A percentile compares a stretch with the other conserved stretches of the same genome.
Evolutionary conservation across 2,329 filamentous ascomycete genomes (phyloP).

Genomic region (Sporothrix brunneoviolacea): DNA sequence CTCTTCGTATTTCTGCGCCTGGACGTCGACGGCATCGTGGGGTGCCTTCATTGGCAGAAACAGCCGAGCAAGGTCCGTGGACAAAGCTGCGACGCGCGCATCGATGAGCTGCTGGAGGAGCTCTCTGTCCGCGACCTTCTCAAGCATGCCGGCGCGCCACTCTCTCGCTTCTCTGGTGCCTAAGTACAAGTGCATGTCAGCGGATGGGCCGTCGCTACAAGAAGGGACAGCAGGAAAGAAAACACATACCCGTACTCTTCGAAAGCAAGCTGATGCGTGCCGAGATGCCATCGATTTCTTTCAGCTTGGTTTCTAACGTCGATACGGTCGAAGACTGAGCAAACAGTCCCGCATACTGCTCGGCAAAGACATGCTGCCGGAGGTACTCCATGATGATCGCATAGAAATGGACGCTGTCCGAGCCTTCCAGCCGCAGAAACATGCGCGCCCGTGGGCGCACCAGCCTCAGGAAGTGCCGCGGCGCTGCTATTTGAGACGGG

Average conservation of each 20-base stretch:
- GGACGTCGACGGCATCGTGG: no score
- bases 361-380: neutral
- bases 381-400: constrained; percentile 5
- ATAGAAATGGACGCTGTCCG: neutral
- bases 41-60: neutral
- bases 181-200: neutral
- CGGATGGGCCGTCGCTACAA: no score
- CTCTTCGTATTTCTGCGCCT: neutral
- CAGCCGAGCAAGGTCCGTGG: neutral
- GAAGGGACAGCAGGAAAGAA: no score
- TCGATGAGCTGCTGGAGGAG: constrained; percentile 1
- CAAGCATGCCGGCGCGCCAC: neutral
- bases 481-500: neutral
- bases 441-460: neutral
- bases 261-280: no score
- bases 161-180: no score
- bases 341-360: neutral
- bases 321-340: neutral
- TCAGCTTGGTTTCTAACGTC: no score
- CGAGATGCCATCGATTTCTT: no score
- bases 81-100: neutral
- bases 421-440: neutral
- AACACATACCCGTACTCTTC: no score
- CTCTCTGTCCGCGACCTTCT: neutral
- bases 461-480: neutral